phyloP scores from a whole-genome alignment of 2,329 filamentous ascomycete species.

The Neocatenulostroma microsporum region DNA sequence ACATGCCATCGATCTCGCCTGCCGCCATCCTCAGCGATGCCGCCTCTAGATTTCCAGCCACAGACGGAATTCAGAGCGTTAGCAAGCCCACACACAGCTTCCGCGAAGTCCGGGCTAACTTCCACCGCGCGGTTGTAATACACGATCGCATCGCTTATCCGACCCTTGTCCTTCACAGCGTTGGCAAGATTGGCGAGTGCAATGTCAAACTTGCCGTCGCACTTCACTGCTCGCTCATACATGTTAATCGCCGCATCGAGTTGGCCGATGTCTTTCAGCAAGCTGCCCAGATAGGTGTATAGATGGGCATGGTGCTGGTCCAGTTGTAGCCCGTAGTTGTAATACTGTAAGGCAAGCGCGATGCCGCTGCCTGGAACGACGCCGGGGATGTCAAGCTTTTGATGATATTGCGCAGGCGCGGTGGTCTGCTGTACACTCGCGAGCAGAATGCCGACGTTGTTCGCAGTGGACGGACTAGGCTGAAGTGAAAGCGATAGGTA shows the following conservation, averaged over 20 bases:
- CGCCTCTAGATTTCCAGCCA: slow-evolving; percentile 84
- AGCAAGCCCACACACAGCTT: slow-evolving; percentile 90
- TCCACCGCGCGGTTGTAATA: slow-evolving; percentile 87
- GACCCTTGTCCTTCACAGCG: slow-evolving; percentile 92
- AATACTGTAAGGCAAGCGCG: slow-evolving; percentile 81
- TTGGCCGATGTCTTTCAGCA: slow-evolving; percentile 94
- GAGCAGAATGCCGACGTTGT: slow-evolving; percentile 96
- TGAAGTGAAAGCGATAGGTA: slow-evolving; percentile 91
- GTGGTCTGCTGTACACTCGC: slow-evolving; percentile 76
- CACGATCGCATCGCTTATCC: slow-evolving; percentile 80
- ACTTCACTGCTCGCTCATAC: slow-evolving; percentile 91
- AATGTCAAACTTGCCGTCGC: slow-evolving; percentile 93
- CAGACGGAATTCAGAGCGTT: slow-evolving; percentile 96
- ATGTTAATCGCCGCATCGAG: slow-evolving; percentile 86
- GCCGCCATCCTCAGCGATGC: slow-evolving; percentile 65
- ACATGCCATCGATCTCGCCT: slow-evolving; percentile 89
- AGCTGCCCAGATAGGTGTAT: slow-evolving; percentile 90
- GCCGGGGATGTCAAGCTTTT: slow-evolving; percentile 55
- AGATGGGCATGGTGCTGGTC: slow-evolving; percentile 89
- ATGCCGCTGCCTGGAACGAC: slow-evolving; percentile 80
- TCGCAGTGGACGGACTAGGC: slow-evolving; percentile 92
- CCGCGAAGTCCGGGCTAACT: slow-evolving; percentile 91
- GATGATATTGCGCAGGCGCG: slow-evolving; percentile 22
- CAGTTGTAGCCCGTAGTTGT: slow-evolving; percentile 83
- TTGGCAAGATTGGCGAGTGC: slow-evolving; percentile 94